Conservation (phyloP, 345 rosid species). For the Reutealis trisperma region DNA sequence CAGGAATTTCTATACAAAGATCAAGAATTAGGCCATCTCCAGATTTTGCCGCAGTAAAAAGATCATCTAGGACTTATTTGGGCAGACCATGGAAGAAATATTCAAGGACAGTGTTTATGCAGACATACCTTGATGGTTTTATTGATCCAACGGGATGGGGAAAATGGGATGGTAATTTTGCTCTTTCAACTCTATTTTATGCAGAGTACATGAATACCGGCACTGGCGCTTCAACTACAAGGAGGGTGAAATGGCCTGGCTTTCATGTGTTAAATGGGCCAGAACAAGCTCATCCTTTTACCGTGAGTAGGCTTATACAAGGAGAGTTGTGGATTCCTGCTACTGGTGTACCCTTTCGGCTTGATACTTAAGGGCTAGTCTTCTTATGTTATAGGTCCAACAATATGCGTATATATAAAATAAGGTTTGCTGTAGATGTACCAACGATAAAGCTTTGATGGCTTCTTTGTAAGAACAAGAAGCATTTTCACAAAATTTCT, state of each 20-base stretch:
- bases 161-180: conserved; percentile 56
- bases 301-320: conserved; percentile 48
- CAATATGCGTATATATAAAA: background rate
- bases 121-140: conserved; percentile 40
- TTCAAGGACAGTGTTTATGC: conserved; percentile 50
- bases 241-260: conserved; percentile 66
- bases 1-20: conserved; percentile 57
- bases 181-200: conserved; percentile 55
- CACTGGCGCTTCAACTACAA: conserved; percentile 36
- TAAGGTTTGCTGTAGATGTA: background rate
- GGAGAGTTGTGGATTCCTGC: conserved; percentile 67
- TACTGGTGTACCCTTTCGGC: conserved; percentile 56
- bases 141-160: conserved; percentile 68
- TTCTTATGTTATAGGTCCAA: too few species aligned
- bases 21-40: conserved; percentile 50
- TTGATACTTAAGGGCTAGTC: conserved; percentile 28
- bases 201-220: conserved; percentile 69
- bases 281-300: conserved; percentile 44
- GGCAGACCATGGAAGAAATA: conserved; percentile 69
- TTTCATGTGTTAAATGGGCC: conserved; percentile 53
- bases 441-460: background rate
- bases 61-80: conserved; percentile 40
- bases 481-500: background rate
- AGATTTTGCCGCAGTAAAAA: conserved; percentile 39
- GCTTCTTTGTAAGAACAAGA: background rate